Evolutionary conservation across 495 filamentous ascomycete species (phyloP), one percentile per base, ranked within the genome.

Genomic region (Annulohypoxylon nitens): DNA sequence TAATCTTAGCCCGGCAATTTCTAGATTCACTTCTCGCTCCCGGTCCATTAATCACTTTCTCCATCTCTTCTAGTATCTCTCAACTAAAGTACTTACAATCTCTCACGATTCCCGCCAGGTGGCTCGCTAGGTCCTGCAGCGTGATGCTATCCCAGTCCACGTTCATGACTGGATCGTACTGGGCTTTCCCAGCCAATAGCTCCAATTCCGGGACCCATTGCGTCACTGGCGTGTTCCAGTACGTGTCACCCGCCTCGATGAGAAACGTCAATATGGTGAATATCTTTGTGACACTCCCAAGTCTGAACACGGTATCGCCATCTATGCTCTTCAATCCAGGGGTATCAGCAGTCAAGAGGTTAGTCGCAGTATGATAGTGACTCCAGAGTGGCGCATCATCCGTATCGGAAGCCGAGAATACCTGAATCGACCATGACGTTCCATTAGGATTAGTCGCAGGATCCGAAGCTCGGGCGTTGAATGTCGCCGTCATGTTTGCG

Each of bases 141-240:
- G 87, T 90, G 34, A 89, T 79, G 23, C 86, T 82, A 20, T 83
- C 78, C 89, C 89, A 91, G 14, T 79, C 76, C 34, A 88, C 79
- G 47, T 79, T 78, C 63, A 80, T 74, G 2, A 84, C 77, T 7
- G 77, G 80, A 72, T 88, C 79, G 2, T 65, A 62, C 48, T 73
- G 73, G 0, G 75, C 78, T 26, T 67, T 73, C 5, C 71, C 75
- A 8, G 79, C 78, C 1, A 81, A 75, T 5, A 69, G 70, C 18
- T 82, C 71, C 16, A 90, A 78, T 73, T 91, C 87, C 0, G 90
- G 88, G 0, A 90, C 76, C 67, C 85, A 89, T 30, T 87, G 81
- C 53, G 81, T 91, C 61, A 84, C 81, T 5, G 82, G 82, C 2
- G 76, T 81, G 50, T 81, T 86, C 81, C 76, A 86, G 60, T 76